A percentile compares a stretch with the other conserved stretches of the same genome.
Conservation (phyloP, 768 basidiomycete species). For the Clitopilus passeckerianus region DNA sequence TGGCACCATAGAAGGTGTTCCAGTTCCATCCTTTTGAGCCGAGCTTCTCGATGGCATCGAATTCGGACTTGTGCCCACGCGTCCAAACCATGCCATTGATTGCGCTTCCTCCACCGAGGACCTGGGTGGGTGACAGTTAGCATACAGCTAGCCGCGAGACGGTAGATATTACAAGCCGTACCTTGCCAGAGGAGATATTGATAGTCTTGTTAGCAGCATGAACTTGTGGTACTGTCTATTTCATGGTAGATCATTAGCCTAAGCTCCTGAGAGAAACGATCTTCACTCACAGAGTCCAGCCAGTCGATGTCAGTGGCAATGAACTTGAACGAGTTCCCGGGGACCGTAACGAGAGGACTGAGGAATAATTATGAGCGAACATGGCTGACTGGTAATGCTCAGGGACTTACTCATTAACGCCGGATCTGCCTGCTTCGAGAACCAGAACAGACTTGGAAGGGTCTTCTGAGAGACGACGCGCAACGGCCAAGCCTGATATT, state of each 20-base stretch:
- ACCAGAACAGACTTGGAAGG: slow-evolving; percentile 17
- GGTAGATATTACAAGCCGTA: slow-evolving; percentile 3
- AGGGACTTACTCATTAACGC: slow-evolving; percentile 16
- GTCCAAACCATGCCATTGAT: slow-evolving; percentile 32
- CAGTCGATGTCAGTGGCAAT: slow-evolving; percentile 24
- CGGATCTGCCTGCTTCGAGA: slow-evolving; percentile 25
- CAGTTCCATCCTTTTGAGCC: slow-evolving; percentile 29
- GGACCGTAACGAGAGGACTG: slow-evolving; percentile 22
- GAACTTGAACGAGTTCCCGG: slow-evolving; percentile 21
- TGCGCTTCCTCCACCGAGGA: slow-evolving; percentile 29
- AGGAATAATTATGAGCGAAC: background rate
- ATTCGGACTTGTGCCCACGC: slow-evolving; percentile 23
- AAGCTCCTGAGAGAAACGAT: background rate
- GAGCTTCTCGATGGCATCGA: slow-evolving; percentile 22
- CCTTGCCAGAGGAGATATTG: slow-evolving; percentile 25
- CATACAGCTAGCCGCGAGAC: background rate
- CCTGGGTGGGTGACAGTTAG: slow-evolving; percentile 9
- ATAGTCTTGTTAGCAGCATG: slow-evolving; percentile 17
- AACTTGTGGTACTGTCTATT: slow-evolving; percentile 18
- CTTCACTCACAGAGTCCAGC: slow-evolving; percentile 15
- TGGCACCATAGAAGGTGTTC: slow-evolving; percentile 25
- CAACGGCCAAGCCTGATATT: slow-evolving; percentile 27
- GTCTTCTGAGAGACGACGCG: slow-evolving; percentile 22
- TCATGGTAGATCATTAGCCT: background rate
- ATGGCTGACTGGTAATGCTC: background rate